Conservation (phyloP, 495 filamentous ascomycete species). For the Penicillium paradoxum region DNA sequence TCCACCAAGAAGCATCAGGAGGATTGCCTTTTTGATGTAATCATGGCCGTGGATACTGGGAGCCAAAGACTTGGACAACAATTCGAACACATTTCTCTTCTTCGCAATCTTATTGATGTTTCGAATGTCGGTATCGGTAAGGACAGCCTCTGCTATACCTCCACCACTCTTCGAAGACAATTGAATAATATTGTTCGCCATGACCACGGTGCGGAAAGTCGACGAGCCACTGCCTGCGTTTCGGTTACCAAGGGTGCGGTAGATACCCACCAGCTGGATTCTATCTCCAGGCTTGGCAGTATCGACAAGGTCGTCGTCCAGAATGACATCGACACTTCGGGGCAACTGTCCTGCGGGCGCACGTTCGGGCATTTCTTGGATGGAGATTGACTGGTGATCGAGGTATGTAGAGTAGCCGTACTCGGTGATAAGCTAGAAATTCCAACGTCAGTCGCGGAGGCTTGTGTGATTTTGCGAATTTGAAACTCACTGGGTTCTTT, state of each 20-base stretch:
- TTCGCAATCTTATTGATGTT: constrained; percentile 98
- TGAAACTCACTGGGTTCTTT: constrained; percentile 52
- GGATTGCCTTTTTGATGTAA: constrained; percentile 96
- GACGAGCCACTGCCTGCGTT: constrained; percentile 82
- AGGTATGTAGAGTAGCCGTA: constrained; percentile 94
- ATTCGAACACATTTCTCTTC: constrained; percentile 88
- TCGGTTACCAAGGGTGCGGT: constrained; percentile 86
- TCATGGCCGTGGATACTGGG: constrained; percentile 97
- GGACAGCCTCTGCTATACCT: constrained; percentile 83
- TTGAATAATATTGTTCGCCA: constrained; percentile 93
- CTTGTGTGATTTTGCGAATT: not conserved
- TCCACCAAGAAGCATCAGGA: constrained; percentile 94
- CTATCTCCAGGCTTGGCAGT: constrained; percentile 92
- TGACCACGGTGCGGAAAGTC: constrained; percentile 85
- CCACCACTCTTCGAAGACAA: constrained; percentile 95
- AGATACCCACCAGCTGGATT: constrained; percentile 93
- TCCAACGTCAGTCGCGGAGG: constrained; percentile 7
- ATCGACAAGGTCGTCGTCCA: constrained; percentile 96
- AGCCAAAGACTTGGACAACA: constrained; percentile 94
- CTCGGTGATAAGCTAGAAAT: constrained; percentile 69
- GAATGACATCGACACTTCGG: constrained; percentile 92
- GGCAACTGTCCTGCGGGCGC: constrained; percentile 95
- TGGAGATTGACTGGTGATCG: constrained; percentile 96
- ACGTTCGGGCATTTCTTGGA: constrained; percentile 99
- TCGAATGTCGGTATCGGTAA: constrained; percentile 96